Conservation (phyloP, 352 stramenopile genomes). For the Ophiocytium majus region DNA sequence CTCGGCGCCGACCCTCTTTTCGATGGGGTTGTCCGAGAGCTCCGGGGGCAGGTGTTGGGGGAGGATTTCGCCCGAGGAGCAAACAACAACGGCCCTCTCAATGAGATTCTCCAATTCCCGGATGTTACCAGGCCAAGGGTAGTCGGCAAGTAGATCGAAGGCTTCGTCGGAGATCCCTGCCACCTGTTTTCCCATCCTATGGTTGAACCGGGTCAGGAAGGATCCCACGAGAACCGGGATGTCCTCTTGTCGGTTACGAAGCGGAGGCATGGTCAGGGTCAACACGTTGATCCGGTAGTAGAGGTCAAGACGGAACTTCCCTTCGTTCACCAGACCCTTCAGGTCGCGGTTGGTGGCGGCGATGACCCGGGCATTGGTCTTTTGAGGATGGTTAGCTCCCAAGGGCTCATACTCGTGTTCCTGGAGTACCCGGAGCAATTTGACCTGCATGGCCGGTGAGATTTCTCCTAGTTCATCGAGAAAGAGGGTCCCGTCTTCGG, state of each 20-base stretch:
- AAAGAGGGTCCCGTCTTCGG: not conserved
- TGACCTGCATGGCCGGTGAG: not conserved
- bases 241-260: not conserved
- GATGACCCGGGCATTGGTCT: not conserved
- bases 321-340: not conserved
- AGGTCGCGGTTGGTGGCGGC: not conserved
- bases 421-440: slow-evolving; percentile 13
- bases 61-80: too few species aligned
- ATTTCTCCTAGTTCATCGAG: slow-evolving; percentile 4
- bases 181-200: not conserved
- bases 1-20: too few species aligned
- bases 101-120: not conserved
- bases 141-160: not conserved
- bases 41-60: too few species aligned
- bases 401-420: not conserved
- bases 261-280: not conserved
- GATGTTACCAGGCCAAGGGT: not conserved
- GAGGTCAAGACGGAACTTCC: not conserved
- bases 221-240: not conserved
- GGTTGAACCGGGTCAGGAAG: not conserved
- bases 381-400: not conserved
- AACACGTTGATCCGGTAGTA: slow-evolving; percentile 1
- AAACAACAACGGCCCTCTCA: not conserved
- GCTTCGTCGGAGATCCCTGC: not conserved
- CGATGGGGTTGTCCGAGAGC: too few species aligned